A percentile compares a stretch with the other conserved stretches of the same genome.
Evolutionary conservation across 2,329 filamentous ascomycete genomes (phyloP).

Genomic region (Venturia carpophila): DNA sequence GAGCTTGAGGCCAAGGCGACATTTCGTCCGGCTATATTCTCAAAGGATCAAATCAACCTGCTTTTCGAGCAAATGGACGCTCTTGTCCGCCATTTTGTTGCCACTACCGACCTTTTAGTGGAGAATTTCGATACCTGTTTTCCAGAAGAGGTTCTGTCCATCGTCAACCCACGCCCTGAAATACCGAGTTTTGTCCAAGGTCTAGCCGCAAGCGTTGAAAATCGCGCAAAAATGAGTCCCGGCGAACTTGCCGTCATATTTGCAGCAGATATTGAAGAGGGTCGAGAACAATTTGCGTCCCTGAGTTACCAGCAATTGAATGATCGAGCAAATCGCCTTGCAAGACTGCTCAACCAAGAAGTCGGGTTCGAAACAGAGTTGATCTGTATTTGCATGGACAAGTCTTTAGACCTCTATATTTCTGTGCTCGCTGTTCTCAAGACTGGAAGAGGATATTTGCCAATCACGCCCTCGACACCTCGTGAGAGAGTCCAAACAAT

Average conservation of each 20-base stretch:
- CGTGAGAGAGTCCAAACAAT: constrained; percentile 53
- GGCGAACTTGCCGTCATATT: constrained; percentile 58
- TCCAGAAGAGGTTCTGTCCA: constrained; percentile 28
- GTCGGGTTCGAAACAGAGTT: constrained; percentile 48
- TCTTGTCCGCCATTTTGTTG: constrained; percentile 40
- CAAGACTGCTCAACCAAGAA: constrained; percentile 44
- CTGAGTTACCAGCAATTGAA: constrained; percentile 62
- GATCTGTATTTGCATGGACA: constrained; percentile 70
- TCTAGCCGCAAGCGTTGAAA: constrained; percentile 45
- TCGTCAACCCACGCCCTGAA: constrained; percentile 34
- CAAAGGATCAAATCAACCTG: constrained; percentile 46
- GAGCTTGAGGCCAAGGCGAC: constrained; percentile 46
- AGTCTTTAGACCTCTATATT: constrained; percentile 64
- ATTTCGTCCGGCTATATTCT: constrained; percentile 48
- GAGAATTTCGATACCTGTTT: constrained; percentile 24
- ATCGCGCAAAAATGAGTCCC: constrained; percentile 42
- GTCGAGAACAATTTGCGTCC: constrained; percentile 19
- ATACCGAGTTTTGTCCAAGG: constrained; percentile 23
- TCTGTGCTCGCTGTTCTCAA: constrained; percentile 69
- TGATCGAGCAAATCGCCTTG: constrained; percentile 54
- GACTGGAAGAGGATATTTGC: constrained; percentile 70
- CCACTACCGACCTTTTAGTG: constrained; percentile 30
- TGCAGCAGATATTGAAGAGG: constrained; percentile 24
- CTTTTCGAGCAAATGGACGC: constrained; percentile 56
- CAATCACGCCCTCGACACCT: constrained; percentile 66